Percentiles rank a stretch among this genome's conserved stretches.
Conservation (phyloP, 179 eudicot species). For the Silene vulgaris region DNA sequence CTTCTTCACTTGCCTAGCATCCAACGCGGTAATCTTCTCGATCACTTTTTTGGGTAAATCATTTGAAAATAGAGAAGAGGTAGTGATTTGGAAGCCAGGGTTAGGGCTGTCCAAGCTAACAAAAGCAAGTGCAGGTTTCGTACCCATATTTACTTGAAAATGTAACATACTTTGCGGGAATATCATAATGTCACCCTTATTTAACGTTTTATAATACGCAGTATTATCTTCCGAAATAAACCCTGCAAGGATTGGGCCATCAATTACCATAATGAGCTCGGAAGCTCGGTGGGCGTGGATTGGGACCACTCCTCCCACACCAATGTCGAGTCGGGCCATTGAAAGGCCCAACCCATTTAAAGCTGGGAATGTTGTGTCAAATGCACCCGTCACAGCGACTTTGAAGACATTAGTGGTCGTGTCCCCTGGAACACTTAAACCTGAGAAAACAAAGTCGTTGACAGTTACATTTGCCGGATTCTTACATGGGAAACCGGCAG, state of each 20-base stretch:
- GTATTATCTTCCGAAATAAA: slow-evolving; percentile 10
- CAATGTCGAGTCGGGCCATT: slow-evolving; percentile 17
- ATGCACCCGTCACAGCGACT: background rate
- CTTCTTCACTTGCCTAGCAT: background rate
- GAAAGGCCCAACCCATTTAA: slow-evolving; percentile 24
- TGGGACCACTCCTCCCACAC: slow-evolving; percentile 20
- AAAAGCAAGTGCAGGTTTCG: slow-evolving; percentile 10
- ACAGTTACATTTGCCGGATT: background rate
- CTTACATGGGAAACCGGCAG: background rate
- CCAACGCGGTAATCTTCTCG: background rate
- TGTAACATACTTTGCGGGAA: slow-evolving; percentile 15
- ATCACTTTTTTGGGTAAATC: slow-evolving; percentile 11
- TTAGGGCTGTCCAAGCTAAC: slow-evolving; percentile 16
- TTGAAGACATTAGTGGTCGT: slow-evolving; percentile 3
- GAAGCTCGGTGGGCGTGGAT: slow-evolving; percentile 21
- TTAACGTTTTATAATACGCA: background rate
- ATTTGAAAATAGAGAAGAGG: slow-evolving; percentile 8
- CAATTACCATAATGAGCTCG: slow-evolving; percentile 4
- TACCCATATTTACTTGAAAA: slow-evolving; percentile 15
- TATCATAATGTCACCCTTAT: slow-evolving; percentile 19
- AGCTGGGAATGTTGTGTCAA: slow-evolving; percentile 15
- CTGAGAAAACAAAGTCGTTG: background rate
- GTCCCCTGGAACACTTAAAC: slow-evolving; percentile 2
- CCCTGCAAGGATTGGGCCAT: slow-evolving; percentile 18
- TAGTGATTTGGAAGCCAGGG: slow-evolving; percentile 6